phyloP scores from a whole-genome alignment of 2,329 filamentous ascomycete genomes.

The Fusarium sp. region DNA sequence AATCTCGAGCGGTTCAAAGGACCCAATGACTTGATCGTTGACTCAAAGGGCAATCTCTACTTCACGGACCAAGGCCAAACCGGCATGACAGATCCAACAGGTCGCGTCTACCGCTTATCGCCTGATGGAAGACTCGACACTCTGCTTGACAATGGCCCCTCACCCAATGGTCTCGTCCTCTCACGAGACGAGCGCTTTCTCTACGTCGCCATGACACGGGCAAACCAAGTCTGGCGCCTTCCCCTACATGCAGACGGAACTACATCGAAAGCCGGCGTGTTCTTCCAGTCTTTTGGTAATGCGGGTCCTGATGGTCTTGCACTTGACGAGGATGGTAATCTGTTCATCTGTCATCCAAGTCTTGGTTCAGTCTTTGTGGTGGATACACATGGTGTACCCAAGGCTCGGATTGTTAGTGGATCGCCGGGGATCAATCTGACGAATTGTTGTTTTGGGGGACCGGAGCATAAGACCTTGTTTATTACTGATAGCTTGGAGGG shows the following conservation, averaged over 20 bases:
- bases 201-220: slow-evolving; percentile 53
- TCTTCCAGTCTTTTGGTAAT: slow-evolving; percentile 55
- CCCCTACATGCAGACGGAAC: slow-evolving; percentile 53
- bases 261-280: slow-evolving; percentile 51
- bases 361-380: slow-evolving; percentile 52
- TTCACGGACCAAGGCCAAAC: slow-evolving; percentile 59
- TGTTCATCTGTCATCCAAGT: slow-evolving; percentile 51
- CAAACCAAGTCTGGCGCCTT: slow-evolving; percentile 55
- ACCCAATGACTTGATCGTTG: slow-evolving; percentile 54
- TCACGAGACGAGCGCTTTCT: slow-evolving; percentile 53
- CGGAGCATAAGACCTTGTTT: slow-evolving; percentile 50
- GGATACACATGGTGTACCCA: slow-evolving; percentile 50
- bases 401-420: slow-evolving; percentile 49
- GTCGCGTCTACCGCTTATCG: slow-evolving; percentile 51
- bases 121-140: slow-evolving; percentile 51
- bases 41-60: slow-evolving; percentile 51
- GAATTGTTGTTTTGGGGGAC: slow-evolving; percentile 54
- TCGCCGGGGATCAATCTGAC: slow-evolving; percentile 50
- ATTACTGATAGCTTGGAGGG: slow-evolving; percentile 55
- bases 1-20: slow-evolving; percentile 57
- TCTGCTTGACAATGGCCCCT: slow-evolving; percentile 51
- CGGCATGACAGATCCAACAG: slow-evolving; percentile 54
- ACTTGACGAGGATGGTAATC: slow-evolving; percentile 52
- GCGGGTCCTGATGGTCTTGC: slow-evolving; percentile 53
- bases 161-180: slow-evolving; percentile 53